Percentiles rank a stretch among this genome's conserved stretches.
Conservation (phyloP, 139 green algal genomes). For the Nannochloris sp. region DNA sequence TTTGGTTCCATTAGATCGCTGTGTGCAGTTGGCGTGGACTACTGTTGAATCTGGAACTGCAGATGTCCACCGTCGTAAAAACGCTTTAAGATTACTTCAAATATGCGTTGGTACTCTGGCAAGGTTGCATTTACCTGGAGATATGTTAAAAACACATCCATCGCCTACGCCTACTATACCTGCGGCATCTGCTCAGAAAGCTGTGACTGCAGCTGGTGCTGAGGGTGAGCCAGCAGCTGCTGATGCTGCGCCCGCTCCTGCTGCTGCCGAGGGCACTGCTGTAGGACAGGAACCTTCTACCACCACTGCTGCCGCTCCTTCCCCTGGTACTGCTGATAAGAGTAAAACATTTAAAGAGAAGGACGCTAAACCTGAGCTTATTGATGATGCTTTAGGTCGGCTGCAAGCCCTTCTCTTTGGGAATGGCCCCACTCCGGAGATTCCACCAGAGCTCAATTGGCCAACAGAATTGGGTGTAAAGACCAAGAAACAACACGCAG, state of each 20-base stretch:
- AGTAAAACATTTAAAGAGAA: slow-evolving; percentile 8
- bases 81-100: slow-evolving; percentile 3
- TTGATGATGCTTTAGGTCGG: slow-evolving; percentile 28
- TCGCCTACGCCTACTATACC: neutral
- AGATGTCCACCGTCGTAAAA: neutral
- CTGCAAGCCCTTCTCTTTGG: slow-evolving; percentile 15
- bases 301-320: neutral
- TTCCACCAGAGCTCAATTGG: slow-evolving; percentile 15
- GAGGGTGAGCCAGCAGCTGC: neutral
- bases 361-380: neutral
- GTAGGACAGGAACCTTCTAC: neutral
- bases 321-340: neutral
- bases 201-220: neutral
- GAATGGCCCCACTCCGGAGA: neutral
- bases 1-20: slow-evolving; percentile 87
- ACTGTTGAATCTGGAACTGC: neutral
- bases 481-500: slow-evolving; percentile 77
- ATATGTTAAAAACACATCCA: too few species aligned
- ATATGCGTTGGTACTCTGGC: slow-evolving; percentile 10
- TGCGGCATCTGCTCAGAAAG: neutral
- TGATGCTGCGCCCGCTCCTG: neutral
- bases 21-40: slow-evolving; percentile 36
- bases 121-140: slow-evolving; percentile 4
- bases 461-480: slow-evolving; percentile 57
- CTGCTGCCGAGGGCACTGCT: neutral